phyloP scores from a whole-genome alignment of 2,329 filamentous ascomycete genomes.

The Penicillium hesseltinei region DNA sequence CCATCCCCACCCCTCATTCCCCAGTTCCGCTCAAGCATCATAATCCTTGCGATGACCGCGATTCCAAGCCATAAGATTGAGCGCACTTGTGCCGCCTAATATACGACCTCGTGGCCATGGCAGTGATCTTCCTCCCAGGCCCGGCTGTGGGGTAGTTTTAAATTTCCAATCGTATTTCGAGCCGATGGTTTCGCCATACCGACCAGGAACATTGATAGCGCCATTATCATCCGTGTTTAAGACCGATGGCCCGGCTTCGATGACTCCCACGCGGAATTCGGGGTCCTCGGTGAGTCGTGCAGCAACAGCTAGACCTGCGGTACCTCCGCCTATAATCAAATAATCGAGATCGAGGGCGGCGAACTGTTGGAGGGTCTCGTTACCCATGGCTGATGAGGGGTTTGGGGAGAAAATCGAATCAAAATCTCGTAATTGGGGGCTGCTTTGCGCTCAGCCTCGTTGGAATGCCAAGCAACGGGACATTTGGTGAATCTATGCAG shows the following conservation, averaged over 20 bases:
- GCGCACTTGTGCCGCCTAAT: conserved; percentile 33
- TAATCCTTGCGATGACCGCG: conserved; percentile 28
- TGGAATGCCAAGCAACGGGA: background rate
- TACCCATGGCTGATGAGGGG: background rate
- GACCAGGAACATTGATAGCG: conserved; percentile 26
- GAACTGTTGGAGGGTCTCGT: background rate
- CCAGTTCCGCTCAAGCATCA: conserved; percentile 34
- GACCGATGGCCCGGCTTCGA: conserved; percentile 44
- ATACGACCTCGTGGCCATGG: conserved; percentile 28
- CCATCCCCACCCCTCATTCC: conserved; percentile 32
- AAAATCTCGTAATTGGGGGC: no score
- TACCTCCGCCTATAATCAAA: conserved; percentile 53
- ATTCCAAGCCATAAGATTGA: conserved; percentile 34
- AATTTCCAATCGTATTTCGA: conserved; percentile 36
- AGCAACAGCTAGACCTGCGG: conserved; percentile 50
- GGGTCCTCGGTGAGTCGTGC: conserved; percentile 39
- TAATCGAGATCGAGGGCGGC: conserved; percentile 10
- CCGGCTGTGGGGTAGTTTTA: conserved; percentile 30
- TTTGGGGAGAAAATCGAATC: background rate
- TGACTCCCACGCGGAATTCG: conserved; percentile 43
- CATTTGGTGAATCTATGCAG: background rate
- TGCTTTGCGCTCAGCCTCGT: background rate
- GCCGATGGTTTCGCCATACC: conserved; percentile 12
- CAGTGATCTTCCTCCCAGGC: conserved; percentile 10
- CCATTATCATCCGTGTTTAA: conserved; percentile 24